Evolutionary conservation across 1,284 basidiomycete species (phyloP).

Genomic region (Apiotrichum domesticum): DNA sequence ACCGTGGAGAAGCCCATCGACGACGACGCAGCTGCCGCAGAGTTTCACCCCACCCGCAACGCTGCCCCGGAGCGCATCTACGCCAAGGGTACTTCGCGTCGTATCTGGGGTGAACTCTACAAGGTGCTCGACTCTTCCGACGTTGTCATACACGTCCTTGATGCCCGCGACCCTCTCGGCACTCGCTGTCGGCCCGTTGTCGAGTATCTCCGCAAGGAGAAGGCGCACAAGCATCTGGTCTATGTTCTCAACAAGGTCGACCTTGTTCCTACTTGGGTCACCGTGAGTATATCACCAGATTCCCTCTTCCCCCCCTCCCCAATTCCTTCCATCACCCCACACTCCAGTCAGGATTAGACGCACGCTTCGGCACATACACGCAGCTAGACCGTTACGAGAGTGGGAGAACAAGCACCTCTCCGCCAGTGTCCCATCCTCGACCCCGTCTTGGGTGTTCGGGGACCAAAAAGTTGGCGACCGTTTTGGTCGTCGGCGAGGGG

Average conservation of each 20-base stretch:
- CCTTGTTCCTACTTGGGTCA: slow-evolving; percentile 97
- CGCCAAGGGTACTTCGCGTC: slow-evolving; percentile 82
- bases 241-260: slow-evolving; percentile 98
- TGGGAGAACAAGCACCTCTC: slow-evolving; percentile 54
- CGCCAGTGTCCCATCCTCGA: slow-evolving; percentile 45
- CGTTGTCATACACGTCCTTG: slow-evolving; percentile 90
- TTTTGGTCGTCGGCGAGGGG: slow-evolving; percentile 44
- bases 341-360: slow-evolving; percentile 52
- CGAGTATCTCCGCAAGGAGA: slow-evolving; percentile 91
- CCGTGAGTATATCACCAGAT: slow-evolving; percentile 58
- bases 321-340: slow-evolving; percentile 33
- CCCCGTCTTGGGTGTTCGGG: slow-evolving; percentile 39
- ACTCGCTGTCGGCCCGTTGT: slow-evolving; percentile 96
- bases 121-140: slow-evolving; percentile 99
- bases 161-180: slow-evolving; percentile 91
- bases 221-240: slow-evolving; percentile 94
- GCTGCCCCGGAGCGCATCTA: slow-evolving; percentile 71
- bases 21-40: slow-evolving; percentile 21
- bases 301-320: slow-evolving; percentile 2
- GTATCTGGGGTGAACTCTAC: slow-evolving; percentile 97
- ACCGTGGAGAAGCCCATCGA: slow-evolving; percentile 24
- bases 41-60: slow-evolving; percentile 33
- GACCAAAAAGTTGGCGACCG: slow-evolving; percentile 35
- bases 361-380: slow-evolving; percentile 36
- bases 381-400: slow-evolving; percentile 56